These are phyloP conservation scores for Skeletonema grethae DNA, from an alignment of 108 stramenopile species.

Conservation along the genomic window DNA sequence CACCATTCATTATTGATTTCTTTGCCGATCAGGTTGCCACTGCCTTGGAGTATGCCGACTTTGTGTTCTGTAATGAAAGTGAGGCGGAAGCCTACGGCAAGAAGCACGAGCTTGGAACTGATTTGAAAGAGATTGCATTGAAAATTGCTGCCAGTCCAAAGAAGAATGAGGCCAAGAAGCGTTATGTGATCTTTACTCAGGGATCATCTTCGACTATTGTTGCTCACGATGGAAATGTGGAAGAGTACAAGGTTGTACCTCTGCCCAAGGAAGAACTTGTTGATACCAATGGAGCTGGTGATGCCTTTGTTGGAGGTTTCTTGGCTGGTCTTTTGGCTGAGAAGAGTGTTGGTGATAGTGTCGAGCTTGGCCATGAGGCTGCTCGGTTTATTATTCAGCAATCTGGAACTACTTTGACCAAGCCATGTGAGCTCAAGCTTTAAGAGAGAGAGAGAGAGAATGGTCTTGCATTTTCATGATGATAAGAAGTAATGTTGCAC, in stretches of 20 bases:
- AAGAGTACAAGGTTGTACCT: constrained; percentile 87
- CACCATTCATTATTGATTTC: constrained; percentile 98
- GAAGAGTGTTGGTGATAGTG: constrained; percentile 84
- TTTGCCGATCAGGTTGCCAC: constrained; percentile 95
- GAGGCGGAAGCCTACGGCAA: constrained; percentile 98
- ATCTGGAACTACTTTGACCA: constrained; percentile 91
- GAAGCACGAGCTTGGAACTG: constrained; percentile 90
- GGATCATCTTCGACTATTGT: constrained; percentile 95
- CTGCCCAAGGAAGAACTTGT: constrained; percentile 89
- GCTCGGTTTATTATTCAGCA: constrained; percentile 95
- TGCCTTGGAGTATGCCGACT: constrained; percentile 95
- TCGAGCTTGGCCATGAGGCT: constrained; percentile 97
- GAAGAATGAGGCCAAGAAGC: constrained; percentile 74
- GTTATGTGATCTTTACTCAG: constrained; percentile 98
- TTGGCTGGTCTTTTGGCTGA: constrained; percentile 83
- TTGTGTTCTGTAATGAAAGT: constrained; percentile 97
- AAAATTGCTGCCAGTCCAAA: constrained; percentile 89
- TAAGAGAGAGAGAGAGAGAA: constrained; percentile 20
- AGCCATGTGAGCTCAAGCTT: constrained; percentile 66
- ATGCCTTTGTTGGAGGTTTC: constrained; percentile 99
- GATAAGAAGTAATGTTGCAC: background rate
- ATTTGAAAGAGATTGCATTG: constrained; percentile 91
- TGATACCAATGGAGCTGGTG: constrained; percentile 99
- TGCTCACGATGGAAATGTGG: constrained; percentile 87
- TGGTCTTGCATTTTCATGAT: background rate